Percentiles rank a stretch among this genome's conserved stretches.
Conservation (phyloP, 2,329 filamentous ascomycete genomes). For the Fusarium sp. region DNA sequence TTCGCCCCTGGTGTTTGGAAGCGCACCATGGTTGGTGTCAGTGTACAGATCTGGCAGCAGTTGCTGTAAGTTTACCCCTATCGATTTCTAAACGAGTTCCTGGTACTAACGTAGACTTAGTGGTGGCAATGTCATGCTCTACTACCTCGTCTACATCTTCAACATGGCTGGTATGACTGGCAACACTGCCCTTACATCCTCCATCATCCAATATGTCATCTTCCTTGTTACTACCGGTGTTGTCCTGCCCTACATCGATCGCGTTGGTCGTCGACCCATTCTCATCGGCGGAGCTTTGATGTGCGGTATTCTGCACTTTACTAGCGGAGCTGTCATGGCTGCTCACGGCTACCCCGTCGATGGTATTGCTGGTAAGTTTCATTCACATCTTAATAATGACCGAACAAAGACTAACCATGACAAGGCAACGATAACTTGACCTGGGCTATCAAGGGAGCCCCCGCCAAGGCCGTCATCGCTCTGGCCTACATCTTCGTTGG, state of each 20-base stretch:
- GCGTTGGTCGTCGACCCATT: slow-evolving; percentile 63
- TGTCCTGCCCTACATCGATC: slow-evolving; percentile 66
- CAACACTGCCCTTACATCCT: slow-evolving; percentile 61
- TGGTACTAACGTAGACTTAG: slow-evolving; percentile 25
- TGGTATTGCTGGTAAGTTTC: slow-evolving; percentile 54
- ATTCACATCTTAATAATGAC: accelerated
- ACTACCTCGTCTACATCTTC: slow-evolving; percentile 75
- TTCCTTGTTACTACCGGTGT: slow-evolving; percentile 67
- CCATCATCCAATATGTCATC: slow-evolving; percentile 69
- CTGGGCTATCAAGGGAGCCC: slow-evolving; percentile 61
- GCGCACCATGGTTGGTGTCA: slow-evolving; percentile 65
- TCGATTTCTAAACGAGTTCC: accelerated
- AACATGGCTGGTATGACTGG: slow-evolving; percentile 70
- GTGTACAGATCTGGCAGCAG: slow-evolving; percentile 69
- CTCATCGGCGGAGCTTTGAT: slow-evolving; percentile 62
- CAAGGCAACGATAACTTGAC: slow-evolving; percentile 62
- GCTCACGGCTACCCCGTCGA: slow-evolving; percentile 61
- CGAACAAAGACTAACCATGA: slow-evolving; percentile 7
- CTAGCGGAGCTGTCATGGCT: slow-evolving; percentile 66
- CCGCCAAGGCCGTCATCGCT: slow-evolving; percentile 66
- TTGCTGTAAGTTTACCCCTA: slow-evolving; percentile 52
- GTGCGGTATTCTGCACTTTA: slow-evolving; percentile 63
- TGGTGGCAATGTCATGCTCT: slow-evolving; percentile 69
- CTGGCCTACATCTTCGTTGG: slow-evolving; percentile 64
- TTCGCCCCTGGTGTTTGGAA: slow-evolving; percentile 66